phyloP scores from a whole-genome alignment of 306 rosid species.

The Dryas drummondii region DNA sequence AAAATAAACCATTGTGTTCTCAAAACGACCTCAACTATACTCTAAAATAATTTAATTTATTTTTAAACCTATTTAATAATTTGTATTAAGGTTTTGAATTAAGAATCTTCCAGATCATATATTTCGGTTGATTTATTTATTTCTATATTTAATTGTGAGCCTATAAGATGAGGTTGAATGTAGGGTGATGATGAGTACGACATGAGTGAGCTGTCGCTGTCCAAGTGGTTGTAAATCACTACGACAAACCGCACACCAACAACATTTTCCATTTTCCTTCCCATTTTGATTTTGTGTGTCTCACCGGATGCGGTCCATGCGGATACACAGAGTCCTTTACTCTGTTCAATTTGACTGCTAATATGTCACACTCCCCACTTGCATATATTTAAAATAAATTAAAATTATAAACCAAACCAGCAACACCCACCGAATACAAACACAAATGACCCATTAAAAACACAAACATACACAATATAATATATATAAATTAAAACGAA shows the following conservation, averaged over 20 bases:
- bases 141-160: neutral
- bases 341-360: no score
- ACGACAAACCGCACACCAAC: neutral
- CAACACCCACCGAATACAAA: neutral
- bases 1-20: no score
- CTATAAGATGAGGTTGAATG: neutral
- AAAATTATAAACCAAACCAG: neutral
- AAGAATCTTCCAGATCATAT: neutral
- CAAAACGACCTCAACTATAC: no score
- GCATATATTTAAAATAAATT: neutral
- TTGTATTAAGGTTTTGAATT: neutral
- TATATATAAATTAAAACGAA: no score
- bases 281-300: slow-evolving; percentile 1
- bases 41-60: no score
- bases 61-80: neutral
- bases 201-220: slow-evolving; percentile 16
- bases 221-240: slow-evolving; percentile 5
- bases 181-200: slow-evolving; percentile 18
- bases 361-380: neutral
- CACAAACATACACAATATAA: no score
- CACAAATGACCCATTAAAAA: neutral
- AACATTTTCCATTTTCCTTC: neutral
- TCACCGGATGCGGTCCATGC: neutral
- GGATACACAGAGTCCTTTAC: no score
- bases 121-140: neutral